These are phyloP conservation scores for Trichoderma guizhouense DNA, from an alignment of 2,329 filamentous ascomycete species.

Conservation along the genomic window DNA sequence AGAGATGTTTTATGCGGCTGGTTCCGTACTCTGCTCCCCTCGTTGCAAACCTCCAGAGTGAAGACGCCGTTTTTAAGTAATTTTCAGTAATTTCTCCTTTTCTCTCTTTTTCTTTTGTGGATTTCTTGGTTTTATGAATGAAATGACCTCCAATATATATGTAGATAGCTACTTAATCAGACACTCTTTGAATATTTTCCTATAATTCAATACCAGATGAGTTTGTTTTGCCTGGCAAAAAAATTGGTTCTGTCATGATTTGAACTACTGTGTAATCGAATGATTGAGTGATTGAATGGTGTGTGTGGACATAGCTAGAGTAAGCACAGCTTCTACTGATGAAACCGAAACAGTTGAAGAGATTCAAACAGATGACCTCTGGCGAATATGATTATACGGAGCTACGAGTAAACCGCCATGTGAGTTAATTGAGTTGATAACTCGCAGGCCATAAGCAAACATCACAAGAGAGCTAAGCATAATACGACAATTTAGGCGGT, in stretches of 20 bases:
- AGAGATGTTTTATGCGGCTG: not conserved
- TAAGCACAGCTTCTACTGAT: too few relatives aligned
- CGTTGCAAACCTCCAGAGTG: not conserved
- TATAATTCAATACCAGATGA: not conserved
- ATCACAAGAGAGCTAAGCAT: not conserved
- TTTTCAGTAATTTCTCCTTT: not conserved
- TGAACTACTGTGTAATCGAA: not conserved
- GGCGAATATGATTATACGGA: not conserved
- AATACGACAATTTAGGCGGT: not conserved
- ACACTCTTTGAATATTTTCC: not conserved
- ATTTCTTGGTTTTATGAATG: not conserved
- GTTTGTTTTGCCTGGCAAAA: not conserved
- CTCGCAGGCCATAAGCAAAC: not conserved
- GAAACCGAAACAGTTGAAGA: not conserved
- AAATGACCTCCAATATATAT: not conserved
- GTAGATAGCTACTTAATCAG: not conserved
- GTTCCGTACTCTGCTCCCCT: not conserved
- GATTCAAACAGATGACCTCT: not conserved
- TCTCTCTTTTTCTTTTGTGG: not conserved
- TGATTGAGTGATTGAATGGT: not conserved
- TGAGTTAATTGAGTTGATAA: not conserved
- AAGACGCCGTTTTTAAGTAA: not conserved
- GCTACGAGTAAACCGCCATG: not conserved
- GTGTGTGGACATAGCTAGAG: not conserved
- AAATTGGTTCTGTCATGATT: not conserved